phyloP scores from a whole-genome alignment of 2,329 filamentous ascomycete genomes.

The Trichoderma hamatum region DNA sequence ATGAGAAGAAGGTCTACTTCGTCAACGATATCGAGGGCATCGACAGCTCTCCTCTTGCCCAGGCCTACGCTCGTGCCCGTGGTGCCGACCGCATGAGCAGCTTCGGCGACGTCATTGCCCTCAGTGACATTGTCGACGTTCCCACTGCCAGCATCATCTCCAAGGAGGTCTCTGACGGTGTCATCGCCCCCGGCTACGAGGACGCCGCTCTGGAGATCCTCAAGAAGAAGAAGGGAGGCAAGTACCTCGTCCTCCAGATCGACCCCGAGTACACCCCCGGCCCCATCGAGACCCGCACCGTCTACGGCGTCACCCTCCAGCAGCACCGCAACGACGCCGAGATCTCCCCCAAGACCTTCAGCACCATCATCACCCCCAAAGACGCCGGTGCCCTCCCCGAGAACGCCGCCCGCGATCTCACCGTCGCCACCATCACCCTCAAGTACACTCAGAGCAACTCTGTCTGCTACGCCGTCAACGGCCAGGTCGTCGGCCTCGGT shows the following conservation, averaged over 20 bases:
- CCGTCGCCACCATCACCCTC: conserved; percentile 92
- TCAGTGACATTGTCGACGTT: conserved; percentile 87
- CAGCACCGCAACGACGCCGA: conserved; percentile 92
- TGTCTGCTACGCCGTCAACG: conserved; percentile 93
- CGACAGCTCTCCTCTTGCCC: conserved; percentile 81
- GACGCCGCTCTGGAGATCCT: conserved; percentile 86
- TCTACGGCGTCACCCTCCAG: conserved; percentile 85
- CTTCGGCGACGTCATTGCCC: conserved; percentile 94
- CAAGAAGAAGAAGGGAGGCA: conserved; percentile 97
- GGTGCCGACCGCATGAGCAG: conserved; percentile 98
- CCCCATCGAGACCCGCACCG: conserved; percentile 80
- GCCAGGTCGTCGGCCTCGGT: conserved; percentile 90
- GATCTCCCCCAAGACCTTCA: conserved; percentile 85
- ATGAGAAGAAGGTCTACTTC: conserved; percentile 97
- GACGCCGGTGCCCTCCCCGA: conserved; percentile 73
- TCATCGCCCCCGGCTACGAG: conserved; percentile 87
- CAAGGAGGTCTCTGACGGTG: conserved; percentile 95
- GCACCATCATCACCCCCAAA: conserved; percentile 83
- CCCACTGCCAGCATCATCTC: conserved; percentile 97
- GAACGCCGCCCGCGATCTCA: conserved; percentile 82
- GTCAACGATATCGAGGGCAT: conserved; percentile 93
- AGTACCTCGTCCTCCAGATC: conserved; percentile 95
- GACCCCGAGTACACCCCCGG: conserved; percentile 82
- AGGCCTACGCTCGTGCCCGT: conserved; percentile 93
- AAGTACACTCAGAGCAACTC: conserved; percentile 99